Evolutionary conservation across 345 rosid species (phyloP).

Genomic region (Brassica rapa): DNA sequence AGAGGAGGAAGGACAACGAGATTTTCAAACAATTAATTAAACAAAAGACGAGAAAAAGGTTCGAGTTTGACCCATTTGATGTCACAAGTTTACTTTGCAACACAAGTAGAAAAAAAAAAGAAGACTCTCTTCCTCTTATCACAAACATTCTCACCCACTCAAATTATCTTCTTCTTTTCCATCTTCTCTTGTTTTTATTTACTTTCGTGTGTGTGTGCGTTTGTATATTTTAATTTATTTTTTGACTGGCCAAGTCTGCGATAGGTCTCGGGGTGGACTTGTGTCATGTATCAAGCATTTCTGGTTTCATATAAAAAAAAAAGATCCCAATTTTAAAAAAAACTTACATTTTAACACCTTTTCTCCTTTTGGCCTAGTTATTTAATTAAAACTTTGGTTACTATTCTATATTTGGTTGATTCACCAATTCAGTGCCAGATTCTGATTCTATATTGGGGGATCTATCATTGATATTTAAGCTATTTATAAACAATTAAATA

Average conservation of each 20-base stretch:
- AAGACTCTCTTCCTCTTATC: slow-evolving; percentile 29
- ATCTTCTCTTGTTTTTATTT: not conserved
- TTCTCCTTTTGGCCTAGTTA: not conserved
- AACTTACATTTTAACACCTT: not conserved
- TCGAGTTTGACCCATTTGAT: slow-evolving; percentile 26
- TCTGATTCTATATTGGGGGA: not conserved
- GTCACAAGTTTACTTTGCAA: slow-evolving; percentile 1
- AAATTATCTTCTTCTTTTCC: slow-evolving; percentile 14
- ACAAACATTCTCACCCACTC: slow-evolving; percentile 39
- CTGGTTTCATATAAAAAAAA: not conserved
- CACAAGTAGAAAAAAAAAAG: slow-evolving; percentile 17
- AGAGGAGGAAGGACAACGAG: slow-evolving; percentile 8
- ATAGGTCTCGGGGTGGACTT: not conserved
- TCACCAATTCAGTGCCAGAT: not conserved
- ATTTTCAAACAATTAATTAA: slow-evolving; percentile 31
- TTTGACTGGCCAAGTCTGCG: not conserved
- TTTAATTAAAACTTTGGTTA: not conserved
- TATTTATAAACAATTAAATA: not conserved
- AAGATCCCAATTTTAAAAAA: not conserved
- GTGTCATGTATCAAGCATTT: not conserved
- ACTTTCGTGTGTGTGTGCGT: not conserved
- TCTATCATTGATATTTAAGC: not conserved
- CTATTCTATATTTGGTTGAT: not conserved
- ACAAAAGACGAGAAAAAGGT: slow-evolving; percentile 24
- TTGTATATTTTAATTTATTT: not conserved